Evolutionary conservation across 1,139 yeast species (phyloP).

Genomic region (Geotrichum histeridarum): DNA sequence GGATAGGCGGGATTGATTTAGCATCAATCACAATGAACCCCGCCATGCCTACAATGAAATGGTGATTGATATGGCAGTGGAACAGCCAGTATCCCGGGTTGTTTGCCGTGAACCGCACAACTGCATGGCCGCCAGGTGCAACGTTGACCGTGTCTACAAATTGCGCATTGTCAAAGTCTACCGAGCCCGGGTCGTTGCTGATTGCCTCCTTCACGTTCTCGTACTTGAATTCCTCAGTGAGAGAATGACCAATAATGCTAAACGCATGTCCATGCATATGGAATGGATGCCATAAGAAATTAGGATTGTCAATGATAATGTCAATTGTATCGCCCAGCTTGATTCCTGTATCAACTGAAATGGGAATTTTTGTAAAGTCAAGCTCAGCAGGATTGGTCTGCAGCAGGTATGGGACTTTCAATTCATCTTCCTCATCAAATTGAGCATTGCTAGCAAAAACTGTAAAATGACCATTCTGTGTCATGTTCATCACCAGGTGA

Average conservation of each 20-base stretch:
- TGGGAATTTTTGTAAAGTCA: constrained; percentile 11
- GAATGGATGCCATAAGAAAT: constrained; percentile 37
- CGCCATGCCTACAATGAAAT: constrained; percentile 41
- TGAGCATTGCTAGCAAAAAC: constrained; percentile 26
- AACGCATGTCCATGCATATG: constrained; percentile 41
- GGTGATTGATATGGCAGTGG: constrained; percentile 42
- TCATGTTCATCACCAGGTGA: constrained; percentile 30
- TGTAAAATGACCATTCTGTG: constrained; percentile 34
- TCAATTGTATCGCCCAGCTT: constrained; percentile 35
- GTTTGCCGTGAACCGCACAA: constrained; percentile 29
- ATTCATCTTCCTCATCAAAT: constrained; percentile 5
- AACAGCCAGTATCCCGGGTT: constrained; percentile 33
- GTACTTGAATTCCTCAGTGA: constrained; percentile 4
- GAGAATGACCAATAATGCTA: constrained; percentile 26
- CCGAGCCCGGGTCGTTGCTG: constrained; percentile 52
- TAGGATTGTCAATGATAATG: constrained; percentile 34
- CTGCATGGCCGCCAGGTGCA: constrained; percentile 39
- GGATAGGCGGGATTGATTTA: constrained; percentile 8
- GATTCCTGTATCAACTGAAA: constrained; percentile 28
- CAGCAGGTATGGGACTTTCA: constrained; percentile 7
- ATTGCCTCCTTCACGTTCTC: constrained; percentile 30
- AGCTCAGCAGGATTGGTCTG: constrained; percentile 10
- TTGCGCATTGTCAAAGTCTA: constrained; percentile 35
- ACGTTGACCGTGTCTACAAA: constrained; percentile 54
- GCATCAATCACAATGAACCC: constrained; percentile 35